These are phyloP conservation scores for Septoria linicola DNA, from an alignment of 2,329 filamentous ascomycete species.

Conservation along the genomic window DNA sequence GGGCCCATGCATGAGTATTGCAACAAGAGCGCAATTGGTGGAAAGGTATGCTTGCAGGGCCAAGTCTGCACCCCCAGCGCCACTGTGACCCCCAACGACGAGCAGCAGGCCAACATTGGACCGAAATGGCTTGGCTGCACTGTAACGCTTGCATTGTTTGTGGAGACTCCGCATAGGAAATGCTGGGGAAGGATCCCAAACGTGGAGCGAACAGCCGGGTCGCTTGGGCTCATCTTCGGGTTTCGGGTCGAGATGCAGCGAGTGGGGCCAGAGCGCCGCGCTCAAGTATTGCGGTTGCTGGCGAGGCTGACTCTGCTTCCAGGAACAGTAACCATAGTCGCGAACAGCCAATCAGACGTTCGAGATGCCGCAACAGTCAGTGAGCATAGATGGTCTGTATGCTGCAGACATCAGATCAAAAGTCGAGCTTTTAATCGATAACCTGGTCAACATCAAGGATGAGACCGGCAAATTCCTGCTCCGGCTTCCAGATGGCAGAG, in stretches of 20 bases:
- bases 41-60: conserved; percentile 12
- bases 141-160: conserved; percentile 11
- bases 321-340: conserved; percentile 8
- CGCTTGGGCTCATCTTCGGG: conserved; percentile 1
- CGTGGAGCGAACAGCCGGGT: conserved; percentile 4
- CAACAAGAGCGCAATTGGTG: conserved; percentile 18
- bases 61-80: conserved; percentile 6
- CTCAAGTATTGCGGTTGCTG: conserved; percentile 16
- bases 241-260: conserved; percentile 7
- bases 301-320: conserved; percentile 11
- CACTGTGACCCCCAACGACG: conserved; percentile 9
- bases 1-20: neutral
- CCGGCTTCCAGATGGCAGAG: conserved; percentile 66
- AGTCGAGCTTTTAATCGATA: conserved; percentile 67
- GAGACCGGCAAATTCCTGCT: conserved; percentile 71
- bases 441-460: conserved; percentile 76
- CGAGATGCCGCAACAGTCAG: conserved; percentile 41
- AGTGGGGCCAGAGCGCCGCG: neutral
- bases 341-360: conserved; percentile 10
- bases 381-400: conserved; percentile 41
- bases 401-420: conserved; percentile 51
- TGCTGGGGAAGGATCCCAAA: conserved; percentile 9
- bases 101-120: conserved; percentile 1
- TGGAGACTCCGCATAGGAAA: conserved; percentile 10
- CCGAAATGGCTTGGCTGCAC: conserved; percentile 7